phyloP scores from a whole-genome alignment of 1,139 yeast species.

The Hyphopichia pseudoburtonii region DNA sequence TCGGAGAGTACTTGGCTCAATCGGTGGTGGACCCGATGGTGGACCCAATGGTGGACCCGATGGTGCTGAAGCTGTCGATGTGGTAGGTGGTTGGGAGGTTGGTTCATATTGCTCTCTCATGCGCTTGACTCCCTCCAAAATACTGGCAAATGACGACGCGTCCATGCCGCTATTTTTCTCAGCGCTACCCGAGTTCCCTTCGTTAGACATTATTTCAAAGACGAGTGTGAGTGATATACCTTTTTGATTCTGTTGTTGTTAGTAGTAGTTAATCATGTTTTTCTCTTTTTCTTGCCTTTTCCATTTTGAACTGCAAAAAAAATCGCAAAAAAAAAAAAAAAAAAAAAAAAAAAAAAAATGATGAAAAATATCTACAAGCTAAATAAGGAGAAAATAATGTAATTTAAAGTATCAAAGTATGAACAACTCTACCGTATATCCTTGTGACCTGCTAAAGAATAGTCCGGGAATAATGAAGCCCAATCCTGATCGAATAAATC shows the following conservation, averaged over 20 bases:
- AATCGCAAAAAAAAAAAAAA: too few relatives aligned
- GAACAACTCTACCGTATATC: too few relatives aligned
- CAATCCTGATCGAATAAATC: conserved; percentile 51
- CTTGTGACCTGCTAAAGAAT: conserved; percentile 8
- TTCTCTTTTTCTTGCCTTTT: background rate
- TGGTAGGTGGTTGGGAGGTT: background rate
- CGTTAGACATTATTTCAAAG: too few relatives aligned
- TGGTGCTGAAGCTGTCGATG: background rate
- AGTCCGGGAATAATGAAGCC: conserved; percentile 51
- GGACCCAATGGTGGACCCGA: background rate
- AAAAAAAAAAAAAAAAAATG: too few relatives aligned
- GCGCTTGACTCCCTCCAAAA: conserved; percentile 59
- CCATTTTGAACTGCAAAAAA: too few relatives aligned
- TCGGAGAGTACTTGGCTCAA: too few relatives aligned
- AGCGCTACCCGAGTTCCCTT: background rate
- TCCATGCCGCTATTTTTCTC: conserved; percentile 29
- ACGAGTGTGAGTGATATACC: too few relatives aligned
- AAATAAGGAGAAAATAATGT: too few relatives aligned
- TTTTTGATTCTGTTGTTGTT: too few relatives aligned
- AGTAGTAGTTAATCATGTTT: background rate
- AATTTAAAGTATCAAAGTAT: too few relatives aligned
- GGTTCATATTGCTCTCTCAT: conserved; percentile 38
- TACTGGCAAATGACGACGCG: conserved; percentile 62
- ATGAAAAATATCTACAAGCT: too few relatives aligned
- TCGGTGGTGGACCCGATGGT: background rate